These are phyloP conservation scores for Fusarium succisae DNA, from an alignment of 2,329 filamentous ascomycete genomes.

Conservation along the genomic window DNA sequence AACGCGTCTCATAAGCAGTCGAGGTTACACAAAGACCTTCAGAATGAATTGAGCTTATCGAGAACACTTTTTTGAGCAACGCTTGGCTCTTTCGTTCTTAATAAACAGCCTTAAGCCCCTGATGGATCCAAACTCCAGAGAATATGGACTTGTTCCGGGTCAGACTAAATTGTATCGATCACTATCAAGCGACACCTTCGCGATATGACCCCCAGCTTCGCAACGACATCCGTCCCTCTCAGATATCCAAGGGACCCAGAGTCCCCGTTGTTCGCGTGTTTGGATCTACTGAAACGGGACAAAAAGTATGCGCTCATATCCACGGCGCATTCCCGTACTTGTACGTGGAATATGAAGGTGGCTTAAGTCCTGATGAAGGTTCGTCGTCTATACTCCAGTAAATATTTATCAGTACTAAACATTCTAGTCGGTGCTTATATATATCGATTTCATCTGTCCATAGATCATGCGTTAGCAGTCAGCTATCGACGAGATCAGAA, in stretches of 20 bases:
- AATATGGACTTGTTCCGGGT: slow-evolving; percentile 79
- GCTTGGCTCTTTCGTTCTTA: background rate
- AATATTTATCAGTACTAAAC: slow-evolving; percentile 12
- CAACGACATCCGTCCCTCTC: slow-evolving; percentile 67
- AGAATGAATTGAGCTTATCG: background rate
- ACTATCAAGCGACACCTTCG: slow-evolving; percentile 85
- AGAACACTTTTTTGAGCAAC: background rate
- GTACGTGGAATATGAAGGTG: slow-evolving; percentile 86
- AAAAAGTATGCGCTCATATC: slow-evolving; percentile 95
- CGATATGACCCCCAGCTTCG: slow-evolving; percentile 83
- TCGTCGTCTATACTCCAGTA: slow-evolving; percentile 41
- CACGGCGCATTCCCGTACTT: slow-evolving; percentile 96
- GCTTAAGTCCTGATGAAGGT: slow-evolving; percentile 74
- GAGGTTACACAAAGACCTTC: background rate
- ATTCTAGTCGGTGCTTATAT: slow-evolving; percentile 77
- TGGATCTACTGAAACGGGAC: slow-evolving; percentile 90
- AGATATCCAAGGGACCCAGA: slow-evolving; percentile 71
- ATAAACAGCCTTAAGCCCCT: background rate
- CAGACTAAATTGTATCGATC: slow-evolving; percentile 93
- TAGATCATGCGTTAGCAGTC: slow-evolving; percentile 88
- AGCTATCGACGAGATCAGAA: slow-evolving; percentile 83
- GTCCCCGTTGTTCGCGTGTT: slow-evolving; percentile 91
- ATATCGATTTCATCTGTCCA: slow-evolving; percentile 80
- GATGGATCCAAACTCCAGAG: slow-evolving; percentile 30
- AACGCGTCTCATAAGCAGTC: slow-evolving; percentile 16